Base-by-base conservation (phyloP, 129 eudicot genomes). In the Lactuca sativa region DNA sequence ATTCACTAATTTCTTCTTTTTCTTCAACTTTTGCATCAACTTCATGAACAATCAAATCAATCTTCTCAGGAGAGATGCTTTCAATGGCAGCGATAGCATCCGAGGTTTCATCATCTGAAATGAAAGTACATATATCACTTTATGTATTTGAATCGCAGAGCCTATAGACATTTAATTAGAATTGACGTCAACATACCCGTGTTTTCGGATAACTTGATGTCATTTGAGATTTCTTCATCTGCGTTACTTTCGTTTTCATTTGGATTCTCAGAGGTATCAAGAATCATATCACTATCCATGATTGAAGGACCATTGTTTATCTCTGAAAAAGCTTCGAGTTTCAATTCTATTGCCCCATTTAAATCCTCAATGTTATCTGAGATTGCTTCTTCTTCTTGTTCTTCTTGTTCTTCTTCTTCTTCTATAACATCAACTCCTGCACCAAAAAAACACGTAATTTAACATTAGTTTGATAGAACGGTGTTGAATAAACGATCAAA, bases 241-340 rank as follows among this genome's bases (percentile, higher is more conserved):
- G 41, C 54, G 38, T 2, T 36, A 3, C 38, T 4, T 4, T 36
- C 38, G 38, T 36, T 36, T 25, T 25, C 30, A 25, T 25, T 25
- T 31, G 69, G 37, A 43, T 31, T 40, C 41, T 62, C 64, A 7
- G 12, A 13, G 38, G 10, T 36, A 38, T 36, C 70, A 60, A 11
- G 31, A 10, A 71, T 15, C 59, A 43, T 34, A 69, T 69, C 54
- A 3, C 36, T 63, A 13, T 7, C 68, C 54, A 9, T 9, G 11
- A 4, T 37, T 56, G 55, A 13, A 25, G 14, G 14, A 4, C 82
- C 82, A 58, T 64, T 65, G 43, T n/a, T 15, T 40, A n/a, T 15
- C 16, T 70, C 33, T 70, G 43, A 9, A 38, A 49, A 53, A 5
- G 11, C 43, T 56, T 68, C 30, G 6, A 25, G 55, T 25, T 6